Conservation (phyloP, 1,139 yeast genomes). For the Hemisphaericaspora lyxosophila region DNA sequence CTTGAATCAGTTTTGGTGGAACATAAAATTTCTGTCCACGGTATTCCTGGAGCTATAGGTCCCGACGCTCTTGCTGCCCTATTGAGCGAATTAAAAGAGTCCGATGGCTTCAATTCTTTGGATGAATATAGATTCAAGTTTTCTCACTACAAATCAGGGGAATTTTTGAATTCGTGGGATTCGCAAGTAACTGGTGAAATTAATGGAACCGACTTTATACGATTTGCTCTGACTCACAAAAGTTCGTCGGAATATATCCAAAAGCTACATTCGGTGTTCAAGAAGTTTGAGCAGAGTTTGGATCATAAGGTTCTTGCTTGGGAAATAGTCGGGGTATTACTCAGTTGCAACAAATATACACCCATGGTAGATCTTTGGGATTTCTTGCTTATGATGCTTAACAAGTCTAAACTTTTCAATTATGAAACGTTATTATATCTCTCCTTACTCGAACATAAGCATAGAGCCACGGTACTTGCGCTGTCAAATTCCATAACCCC, state of each 20-base stretch:
- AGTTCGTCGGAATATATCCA: constrained; percentile 20
- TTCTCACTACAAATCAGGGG: constrained; percentile 30
- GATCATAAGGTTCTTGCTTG: constrained; percentile 26
- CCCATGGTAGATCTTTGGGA: constrained; percentile 27
- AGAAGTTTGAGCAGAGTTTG: constrained; percentile 15
- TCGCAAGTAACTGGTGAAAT: constrained; percentile 8
- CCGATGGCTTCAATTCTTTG: constrained; percentile 22
- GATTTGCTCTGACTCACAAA: constrained; percentile 9
- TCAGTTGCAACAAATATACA: constrained; percentile 19
- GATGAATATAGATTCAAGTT: constrained; percentile 13
- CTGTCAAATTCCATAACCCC: constrained; percentile 8
- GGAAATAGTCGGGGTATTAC: constrained; percentile 19
- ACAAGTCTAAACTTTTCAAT: constrained; percentile 19
- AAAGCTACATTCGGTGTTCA: constrained; percentile 19
- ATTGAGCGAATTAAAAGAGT: constrained; percentile 15
- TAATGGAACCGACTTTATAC: constrained; percentile 7
- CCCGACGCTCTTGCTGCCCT: constrained; percentile 8
- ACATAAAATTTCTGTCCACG: constrained; percentile 7
- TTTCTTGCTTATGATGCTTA: constrained; percentile 28
- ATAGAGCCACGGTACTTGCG: constrained; percentile 23
- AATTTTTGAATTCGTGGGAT: constrained; percentile 33
- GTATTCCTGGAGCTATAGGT: background rate
- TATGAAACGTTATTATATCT: constrained; percentile 31
- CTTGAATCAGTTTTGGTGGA: constrained; percentile 21
- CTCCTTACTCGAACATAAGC: constrained; percentile 24